Evolutionary conservation across 345 rosid genomes (phyloP), one percentile per base, ranked within the genome.

Genomic region (Theobroma cacao): DNA sequence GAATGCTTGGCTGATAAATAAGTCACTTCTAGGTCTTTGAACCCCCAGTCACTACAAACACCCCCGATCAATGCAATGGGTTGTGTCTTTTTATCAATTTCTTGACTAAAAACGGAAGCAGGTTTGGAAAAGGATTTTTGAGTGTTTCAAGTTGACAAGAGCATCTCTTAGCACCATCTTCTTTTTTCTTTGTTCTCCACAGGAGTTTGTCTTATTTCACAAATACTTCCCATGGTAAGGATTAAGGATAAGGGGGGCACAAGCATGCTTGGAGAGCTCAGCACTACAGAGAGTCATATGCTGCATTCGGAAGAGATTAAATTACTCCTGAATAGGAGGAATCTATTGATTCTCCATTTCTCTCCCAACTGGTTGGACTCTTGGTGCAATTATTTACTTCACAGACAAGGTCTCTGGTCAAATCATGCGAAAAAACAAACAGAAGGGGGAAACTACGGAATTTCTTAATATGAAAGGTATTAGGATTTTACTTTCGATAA

Each of bases 181-280:
- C 30, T 24, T 22, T 4, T 31, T 56, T 43, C 36, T 47, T 69
- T 26, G 56, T 62, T 15, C 31, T 68, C 74, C 14, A 14, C 45
- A 17, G 38, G 17, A 28, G 0, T 69, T 8, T 68, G 45, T 45
- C 55, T 14, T 69, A 45, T 45, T 38, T 45, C 1, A 28, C 31
- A 69, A 69, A 69, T 69, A 69, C 56, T 69, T 45, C 38, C 36
- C 56, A 69, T 26, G 14, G 56, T 26, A 69, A 66, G 33, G 52
- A 66, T 41, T 28, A 45, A 26, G 67, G 24, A 31, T 15, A 38
- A 45, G 45, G 38, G 30, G 52, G 7, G 55, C 15, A 45, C 36
- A 68, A 67, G 31, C 33, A 14, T n/a, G 7, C n/a, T 6, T 1
- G 53, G 72, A 45, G 50, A 5, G 72, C 45, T 18, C 52, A 20